Evolutionary conservation across 192 early-diverging fungal species (phyloP).

Genomic region (Umbelopsis sp.): DNA sequence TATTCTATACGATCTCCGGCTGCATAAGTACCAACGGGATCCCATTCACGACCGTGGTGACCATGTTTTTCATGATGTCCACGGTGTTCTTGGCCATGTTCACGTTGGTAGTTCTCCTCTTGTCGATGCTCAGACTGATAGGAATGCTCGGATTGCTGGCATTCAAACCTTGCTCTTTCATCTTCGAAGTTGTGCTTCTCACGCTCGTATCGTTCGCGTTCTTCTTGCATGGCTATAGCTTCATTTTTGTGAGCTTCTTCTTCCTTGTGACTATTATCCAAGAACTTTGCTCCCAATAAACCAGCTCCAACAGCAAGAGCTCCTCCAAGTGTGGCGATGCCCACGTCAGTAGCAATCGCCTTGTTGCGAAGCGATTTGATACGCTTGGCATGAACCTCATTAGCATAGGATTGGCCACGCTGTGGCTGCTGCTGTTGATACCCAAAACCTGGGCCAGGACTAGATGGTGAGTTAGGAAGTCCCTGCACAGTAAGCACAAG

Average conservation of each 20-base stretch:
- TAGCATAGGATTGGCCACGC: constrained; percentile 35
- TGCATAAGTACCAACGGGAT: constrained; percentile 46
- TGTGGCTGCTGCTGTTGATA: constrained; percentile 19
- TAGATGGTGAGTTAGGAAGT: constrained; percentile 34
- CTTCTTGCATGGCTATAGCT: constrained; percentile 14
- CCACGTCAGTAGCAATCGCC: constrained; percentile 36
- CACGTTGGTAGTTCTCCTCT: constrained; percentile 15
- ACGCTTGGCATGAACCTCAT: constrained; percentile 43
- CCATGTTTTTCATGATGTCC: constrained; percentile 19
- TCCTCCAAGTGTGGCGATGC: constrained; percentile 41
- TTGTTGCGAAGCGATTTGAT: constrained; percentile 45
- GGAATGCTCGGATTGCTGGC: constrained; percentile 22
- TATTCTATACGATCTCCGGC: constrained; percentile 53
- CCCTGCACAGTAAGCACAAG: constrained; percentile 41
- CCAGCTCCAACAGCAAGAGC: constrained; percentile 47
- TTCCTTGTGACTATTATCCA: constrained; percentile 34
- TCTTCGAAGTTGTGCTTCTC: constrained; percentile 14
- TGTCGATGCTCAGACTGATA: constrained; percentile 15
- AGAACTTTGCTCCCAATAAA: constrained; percentile 45
- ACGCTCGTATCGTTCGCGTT: constrained; percentile 27
- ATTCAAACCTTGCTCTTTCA: constrained; percentile 18
- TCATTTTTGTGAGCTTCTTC: constrained; percentile 28
- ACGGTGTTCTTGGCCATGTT: neutral
- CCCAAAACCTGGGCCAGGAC: neutral
- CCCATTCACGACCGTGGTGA: constrained; percentile 37